These are phyloP conservation scores for Trichosporon sp. DNA, from an alignment of 1,284 basidiomycete species.

Conservation along the genomic window DNA sequence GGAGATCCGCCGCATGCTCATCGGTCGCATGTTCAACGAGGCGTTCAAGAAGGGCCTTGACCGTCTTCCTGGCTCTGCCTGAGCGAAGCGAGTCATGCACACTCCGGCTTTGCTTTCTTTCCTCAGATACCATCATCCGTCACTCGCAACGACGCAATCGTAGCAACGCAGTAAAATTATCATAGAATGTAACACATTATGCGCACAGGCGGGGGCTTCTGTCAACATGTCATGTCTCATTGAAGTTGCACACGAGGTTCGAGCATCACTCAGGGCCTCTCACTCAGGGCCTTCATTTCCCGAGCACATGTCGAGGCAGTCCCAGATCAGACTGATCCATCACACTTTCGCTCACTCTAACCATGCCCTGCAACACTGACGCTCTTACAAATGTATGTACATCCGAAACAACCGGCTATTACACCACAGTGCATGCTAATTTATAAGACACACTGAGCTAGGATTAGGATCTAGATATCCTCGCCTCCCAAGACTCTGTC, in stretches of 20 bases:
- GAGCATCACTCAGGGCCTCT: too few species aligned
- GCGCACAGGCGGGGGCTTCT: neutral
- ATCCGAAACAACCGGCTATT: neutral
- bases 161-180: neutral
- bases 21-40: constrained; percentile 81
- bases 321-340: too few species aligned
- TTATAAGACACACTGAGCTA: constrained; percentile 1
- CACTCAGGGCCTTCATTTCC: too few species aligned
- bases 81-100: neutral
- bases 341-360: neutral
- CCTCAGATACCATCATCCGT: neutral
- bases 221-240: too few species aligned
- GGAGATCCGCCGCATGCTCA: constrained; percentile 83
- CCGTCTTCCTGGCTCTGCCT: constrained; percentile 6
- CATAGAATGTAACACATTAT: neutral
- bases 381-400: neutral
- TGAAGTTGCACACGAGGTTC: too few species aligned
- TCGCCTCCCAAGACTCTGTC: neutral
- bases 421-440: constrained; percentile 2
- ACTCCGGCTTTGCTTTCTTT: too few species aligned
- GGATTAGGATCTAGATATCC: neutral
- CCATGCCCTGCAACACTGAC: neutral
- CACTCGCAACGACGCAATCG: neutral
- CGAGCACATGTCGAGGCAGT: too few species aligned
- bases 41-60: constrained; percentile 32